Conservation (phyloP, 73 alveolate genomes). For the Halteria grandinella region DNA sequence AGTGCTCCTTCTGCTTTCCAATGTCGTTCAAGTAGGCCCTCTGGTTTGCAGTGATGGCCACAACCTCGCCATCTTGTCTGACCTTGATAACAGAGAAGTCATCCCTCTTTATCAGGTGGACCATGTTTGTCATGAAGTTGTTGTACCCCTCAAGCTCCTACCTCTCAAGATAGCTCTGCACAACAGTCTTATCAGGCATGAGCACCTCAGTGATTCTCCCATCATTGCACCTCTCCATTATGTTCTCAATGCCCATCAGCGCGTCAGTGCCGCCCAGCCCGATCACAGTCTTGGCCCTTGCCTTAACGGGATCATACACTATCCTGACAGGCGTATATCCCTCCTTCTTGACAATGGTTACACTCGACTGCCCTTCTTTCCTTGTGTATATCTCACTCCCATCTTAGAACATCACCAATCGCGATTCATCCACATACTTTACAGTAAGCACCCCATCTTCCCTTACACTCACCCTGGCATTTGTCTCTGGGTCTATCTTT, state of each 20-base stretch:
- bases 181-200: constrained; percentile 84
- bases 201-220: constrained; percentile 82
- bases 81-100: constrained; percentile 86
- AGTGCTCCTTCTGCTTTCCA: constrained; percentile 71
- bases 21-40: constrained; percentile 81
- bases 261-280: constrained; percentile 95
- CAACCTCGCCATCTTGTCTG: constrained; percentile 91
- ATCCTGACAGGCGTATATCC: constrained; percentile 84
- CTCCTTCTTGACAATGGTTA: constrained; percentile 74
- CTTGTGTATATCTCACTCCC: constrained; percentile 78
- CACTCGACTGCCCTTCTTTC: constrained; percentile 59
- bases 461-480: constrained; percentile 68
- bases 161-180: constrained; percentile 80
- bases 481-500: constrained; percentile 84
- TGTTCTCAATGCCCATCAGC: constrained; percentile 86
- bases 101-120: constrained; percentile 73
- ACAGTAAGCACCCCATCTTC: constrained; percentile 82
- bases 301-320: constrained; percentile 84
- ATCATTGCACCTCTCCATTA: constrained; percentile 89
- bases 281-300: constrained; percentile 88
- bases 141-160: constrained; percentile 87
- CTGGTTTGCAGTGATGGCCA: constrained; percentile 80
- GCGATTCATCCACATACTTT: constrained; percentile 74
- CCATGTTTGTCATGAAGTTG: constrained; percentile 75
- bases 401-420: constrained; percentile 78